Conservation (phyloP, 345 rosid genomes). For the Erucastrum elatum region DNA sequence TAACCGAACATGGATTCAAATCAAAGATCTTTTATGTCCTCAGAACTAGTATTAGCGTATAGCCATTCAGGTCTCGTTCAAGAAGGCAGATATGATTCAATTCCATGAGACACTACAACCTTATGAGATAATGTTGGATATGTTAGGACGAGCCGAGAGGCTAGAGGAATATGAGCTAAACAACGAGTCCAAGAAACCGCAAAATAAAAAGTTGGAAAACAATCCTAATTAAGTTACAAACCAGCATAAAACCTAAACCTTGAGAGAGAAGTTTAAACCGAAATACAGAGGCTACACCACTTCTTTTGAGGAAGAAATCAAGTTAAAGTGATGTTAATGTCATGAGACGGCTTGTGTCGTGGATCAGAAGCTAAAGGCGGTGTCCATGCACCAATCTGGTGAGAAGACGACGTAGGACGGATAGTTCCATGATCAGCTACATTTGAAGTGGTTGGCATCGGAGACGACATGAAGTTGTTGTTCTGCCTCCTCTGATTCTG, state of each 20-base stretch:
- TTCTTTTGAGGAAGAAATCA: conserved; percentile 9
- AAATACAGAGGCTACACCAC: background rate
- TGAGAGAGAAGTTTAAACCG: conserved; percentile 17
- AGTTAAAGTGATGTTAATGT: conserved; percentile 30
- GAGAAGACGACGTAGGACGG: conserved; percentile 20
- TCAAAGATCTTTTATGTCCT: no score
- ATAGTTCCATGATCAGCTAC: conserved; percentile 47
- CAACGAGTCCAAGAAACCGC: background rate
- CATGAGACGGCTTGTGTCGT: conserved; percentile 28
- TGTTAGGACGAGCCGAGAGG: no score
- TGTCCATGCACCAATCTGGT: conserved; percentile 20
- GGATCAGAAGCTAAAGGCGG: conserved; percentile 27
- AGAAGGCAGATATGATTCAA: no score
- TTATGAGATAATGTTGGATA: no score
- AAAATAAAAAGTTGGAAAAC: background rate
- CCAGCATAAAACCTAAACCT: conserved; percentile 22
- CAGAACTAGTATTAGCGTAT: no score
- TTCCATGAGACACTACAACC: no score
- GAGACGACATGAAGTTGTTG: conserved; percentile 40
- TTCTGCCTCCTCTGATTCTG: conserved; percentile 63
- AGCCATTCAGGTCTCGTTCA: no score
- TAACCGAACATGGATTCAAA: no score
- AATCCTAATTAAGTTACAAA: conserved; percentile 20
- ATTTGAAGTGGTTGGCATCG: conserved; percentile 37
- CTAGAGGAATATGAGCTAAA: no score